phyloP scores from a whole-genome alignment of 2,329 filamentous ascomycete species.

The Fusarium anguioides region DNA sequence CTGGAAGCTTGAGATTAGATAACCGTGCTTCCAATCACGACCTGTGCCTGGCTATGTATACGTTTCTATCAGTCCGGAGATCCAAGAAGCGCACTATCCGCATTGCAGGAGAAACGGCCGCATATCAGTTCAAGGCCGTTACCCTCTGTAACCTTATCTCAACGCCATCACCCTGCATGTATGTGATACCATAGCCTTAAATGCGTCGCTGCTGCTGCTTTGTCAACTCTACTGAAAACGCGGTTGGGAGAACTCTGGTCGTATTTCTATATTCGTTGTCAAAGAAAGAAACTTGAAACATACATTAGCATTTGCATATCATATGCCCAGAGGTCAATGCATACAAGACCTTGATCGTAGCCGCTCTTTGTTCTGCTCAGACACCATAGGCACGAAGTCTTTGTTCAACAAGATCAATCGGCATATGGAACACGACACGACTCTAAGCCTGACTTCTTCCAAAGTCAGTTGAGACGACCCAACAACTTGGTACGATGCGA shows the following conservation, averaged over 20 bases:
- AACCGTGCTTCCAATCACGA: constrained; percentile 42
- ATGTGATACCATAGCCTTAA: constrained; percentile 36
- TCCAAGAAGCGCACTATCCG: constrained; percentile 37
- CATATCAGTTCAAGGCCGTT: constrained; percentile 39
- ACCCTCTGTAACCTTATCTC: constrained; percentile 40
- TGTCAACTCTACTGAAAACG: neutral
- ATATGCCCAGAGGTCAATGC: constrained; percentile 7
- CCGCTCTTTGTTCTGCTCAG: constrained; percentile 20
- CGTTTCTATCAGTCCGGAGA: constrained; percentile 40
- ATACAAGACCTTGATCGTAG: neutral
- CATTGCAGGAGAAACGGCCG: constrained; percentile 35
- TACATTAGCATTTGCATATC: neutral
- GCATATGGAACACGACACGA: constrained; percentile 1
- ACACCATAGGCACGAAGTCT: neutral
- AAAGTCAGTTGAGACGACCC: neutral
- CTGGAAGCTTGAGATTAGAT: constrained; percentile 43
- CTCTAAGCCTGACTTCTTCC: constrained; percentile 1
- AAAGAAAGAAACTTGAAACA: constrained; percentile 33
- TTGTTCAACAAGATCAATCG: constrained; percentile 20
- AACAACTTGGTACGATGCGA: neutral
- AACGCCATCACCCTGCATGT: constrained; percentile 25
- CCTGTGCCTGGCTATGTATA: constrained; percentile 26
- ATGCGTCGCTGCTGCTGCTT: constrained; percentile 34
- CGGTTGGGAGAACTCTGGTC: neutral
- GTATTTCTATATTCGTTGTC: constrained; percentile 23